A percentile compares a stretch with the other conserved stretches of the same genome.
Evolutionary conservation across 2,329 filamentous ascomycete genomes (phyloP).

Genomic region (Beauveria pseudobassiana): DNA sequence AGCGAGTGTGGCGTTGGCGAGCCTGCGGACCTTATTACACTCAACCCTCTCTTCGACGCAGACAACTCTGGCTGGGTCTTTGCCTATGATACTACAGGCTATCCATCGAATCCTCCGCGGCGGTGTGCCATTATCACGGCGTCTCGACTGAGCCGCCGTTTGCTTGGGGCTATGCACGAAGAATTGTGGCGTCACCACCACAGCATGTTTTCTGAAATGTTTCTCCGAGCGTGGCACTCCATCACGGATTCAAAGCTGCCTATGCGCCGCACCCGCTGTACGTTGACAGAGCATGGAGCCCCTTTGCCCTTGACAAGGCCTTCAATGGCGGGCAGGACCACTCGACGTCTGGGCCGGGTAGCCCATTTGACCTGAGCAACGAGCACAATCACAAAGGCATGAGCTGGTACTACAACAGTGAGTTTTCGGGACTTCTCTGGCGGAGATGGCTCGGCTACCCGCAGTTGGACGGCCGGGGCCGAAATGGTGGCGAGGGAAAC

Average conservation of each 20-base stretch:
- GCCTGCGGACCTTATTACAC: conserved; percentile 67
- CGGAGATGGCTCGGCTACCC: conserved; percentile 64
- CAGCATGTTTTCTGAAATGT: conserved; percentile 76
- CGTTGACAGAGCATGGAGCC: conserved; percentile 67
- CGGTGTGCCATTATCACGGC: conserved; percentile 67
- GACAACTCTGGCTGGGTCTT: conserved; percentile 67
- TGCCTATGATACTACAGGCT: conserved; percentile 61
- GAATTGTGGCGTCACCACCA: conserved; percentile 61
- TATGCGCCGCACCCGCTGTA: conserved; percentile 78
- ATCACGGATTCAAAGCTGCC: conserved; percentile 71
- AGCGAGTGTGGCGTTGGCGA: conserved; percentile 59
- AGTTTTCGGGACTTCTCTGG: conserved; percentile 72
- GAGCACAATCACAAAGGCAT: conserved; percentile 79
- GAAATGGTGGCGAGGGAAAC: conserved; percentile 40
- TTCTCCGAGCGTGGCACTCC: conserved; percentile 60
- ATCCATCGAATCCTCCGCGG: conserved; percentile 56
- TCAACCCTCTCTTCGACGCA: conserved; percentile 70
- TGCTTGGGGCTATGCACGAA: conserved; percentile 66
- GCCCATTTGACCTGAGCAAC: conserved; percentile 59
- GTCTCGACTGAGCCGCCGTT: conserved; percentile 56
- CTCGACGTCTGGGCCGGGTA: conserved; percentile 55
- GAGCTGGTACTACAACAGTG: conserved; percentile 78
- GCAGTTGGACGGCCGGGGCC: conserved; percentile 43
- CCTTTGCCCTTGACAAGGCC: conserved; percentile 61
- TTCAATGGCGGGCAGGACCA: conserved; percentile 72